These are phyloP conservation scores for Acanthamoeba royreba DNA, from an alignment of 208 protist species.

Conservation along the genomic window DNA sequence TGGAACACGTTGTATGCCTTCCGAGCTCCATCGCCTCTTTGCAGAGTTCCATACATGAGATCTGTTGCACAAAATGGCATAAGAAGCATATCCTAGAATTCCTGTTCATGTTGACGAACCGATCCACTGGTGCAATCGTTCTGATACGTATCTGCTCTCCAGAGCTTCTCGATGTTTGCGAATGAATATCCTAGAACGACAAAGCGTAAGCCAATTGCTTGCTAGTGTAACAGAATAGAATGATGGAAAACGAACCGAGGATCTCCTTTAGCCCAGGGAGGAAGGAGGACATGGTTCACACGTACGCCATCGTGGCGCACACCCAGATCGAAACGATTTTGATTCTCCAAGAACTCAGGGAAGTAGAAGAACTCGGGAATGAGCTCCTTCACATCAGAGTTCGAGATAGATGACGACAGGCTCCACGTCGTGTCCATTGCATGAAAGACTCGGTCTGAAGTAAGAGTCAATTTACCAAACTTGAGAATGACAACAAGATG, in stretches of 20 bases:
- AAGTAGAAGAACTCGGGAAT: slow-evolving; percentile 83
- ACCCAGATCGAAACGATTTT: slow-evolving; percentile 74
- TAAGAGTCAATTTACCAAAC: not conserved
- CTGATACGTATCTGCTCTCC: slow-evolving; percentile 89
- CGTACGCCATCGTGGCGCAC: slow-evolving; percentile 51
- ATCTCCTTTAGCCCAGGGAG: slow-evolving; percentile 70
- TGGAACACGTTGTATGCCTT: slow-evolving; percentile 95
- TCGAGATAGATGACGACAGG: slow-evolving; percentile 63
- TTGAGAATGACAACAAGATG: too few species aligned
- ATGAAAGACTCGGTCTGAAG: slow-evolving; percentile 68
- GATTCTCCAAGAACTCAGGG: slow-evolving; percentile 74
- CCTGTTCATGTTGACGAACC: too few species aligned
- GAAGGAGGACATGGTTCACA: slow-evolving; percentile 74
- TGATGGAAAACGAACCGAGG: not conserved
- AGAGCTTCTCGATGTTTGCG: slow-evolving; percentile 80
- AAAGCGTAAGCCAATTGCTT: not conserved
- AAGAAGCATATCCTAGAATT: too few species aligned
- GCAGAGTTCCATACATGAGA: slow-evolving; percentile 84
- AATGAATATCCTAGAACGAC: slow-evolving; percentile 55
- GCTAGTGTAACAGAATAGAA: too few species aligned
- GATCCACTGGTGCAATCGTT: slow-evolving; percentile 93
- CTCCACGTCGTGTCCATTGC: slow-evolving; percentile 55
- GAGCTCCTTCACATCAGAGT: slow-evolving; percentile 69
- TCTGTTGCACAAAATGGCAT: too few species aligned
- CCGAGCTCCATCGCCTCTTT: slow-evolving; percentile 87